These are phyloP conservation scores for Silene noctiflora DNA, from an alignment of 179 eudicot species.

Conservation along the genomic window DNA sequence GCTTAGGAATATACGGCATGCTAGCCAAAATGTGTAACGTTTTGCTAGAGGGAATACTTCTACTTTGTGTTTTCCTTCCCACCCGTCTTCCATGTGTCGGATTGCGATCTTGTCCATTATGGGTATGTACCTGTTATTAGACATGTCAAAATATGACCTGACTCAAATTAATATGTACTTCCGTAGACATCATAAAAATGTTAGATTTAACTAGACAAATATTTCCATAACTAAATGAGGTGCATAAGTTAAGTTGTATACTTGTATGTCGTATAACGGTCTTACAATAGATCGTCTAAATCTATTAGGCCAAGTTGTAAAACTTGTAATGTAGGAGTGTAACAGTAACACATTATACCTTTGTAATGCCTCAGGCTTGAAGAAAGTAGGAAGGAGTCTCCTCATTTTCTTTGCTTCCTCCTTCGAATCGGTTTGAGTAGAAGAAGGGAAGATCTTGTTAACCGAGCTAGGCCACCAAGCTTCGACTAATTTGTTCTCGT, in stretches of 20 bases:
- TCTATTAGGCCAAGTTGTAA: too few species aligned
- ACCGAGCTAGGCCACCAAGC: conserved; percentile 44
- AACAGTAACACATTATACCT: too few species aligned
- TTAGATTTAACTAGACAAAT: too few species aligned
- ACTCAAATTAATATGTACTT: neutral
- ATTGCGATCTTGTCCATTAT: conserved; percentile 26
- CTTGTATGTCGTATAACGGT: too few species aligned
- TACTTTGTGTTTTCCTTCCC: conserved; percentile 24
- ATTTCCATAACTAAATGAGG: too few species aligned
- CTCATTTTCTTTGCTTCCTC: conserved; percentile 32
- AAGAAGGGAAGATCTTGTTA: conserved; percentile 33
- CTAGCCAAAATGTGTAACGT: conserved; percentile 30
- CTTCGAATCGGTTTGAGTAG: conserved; percentile 24
- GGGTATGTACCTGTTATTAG: conserved; percentile 19
- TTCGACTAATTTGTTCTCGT: conserved; percentile 43
- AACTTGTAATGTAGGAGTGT: too few species aligned
- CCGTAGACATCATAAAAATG: neutral
- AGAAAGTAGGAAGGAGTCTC: conserved; percentile 29
- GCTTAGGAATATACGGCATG: conserved; percentile 36
- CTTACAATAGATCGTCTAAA: too few species aligned
- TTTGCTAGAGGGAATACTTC: conserved; percentile 22
- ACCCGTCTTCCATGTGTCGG: conserved; percentile 24
- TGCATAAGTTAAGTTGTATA: too few species aligned
- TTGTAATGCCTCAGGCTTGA: conserved; percentile 36
- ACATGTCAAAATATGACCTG: neutral